Evolutionary conservation across 1,284 basidiomycete species (phyloP).

Genomic region (Cerrena zonata): DNA sequence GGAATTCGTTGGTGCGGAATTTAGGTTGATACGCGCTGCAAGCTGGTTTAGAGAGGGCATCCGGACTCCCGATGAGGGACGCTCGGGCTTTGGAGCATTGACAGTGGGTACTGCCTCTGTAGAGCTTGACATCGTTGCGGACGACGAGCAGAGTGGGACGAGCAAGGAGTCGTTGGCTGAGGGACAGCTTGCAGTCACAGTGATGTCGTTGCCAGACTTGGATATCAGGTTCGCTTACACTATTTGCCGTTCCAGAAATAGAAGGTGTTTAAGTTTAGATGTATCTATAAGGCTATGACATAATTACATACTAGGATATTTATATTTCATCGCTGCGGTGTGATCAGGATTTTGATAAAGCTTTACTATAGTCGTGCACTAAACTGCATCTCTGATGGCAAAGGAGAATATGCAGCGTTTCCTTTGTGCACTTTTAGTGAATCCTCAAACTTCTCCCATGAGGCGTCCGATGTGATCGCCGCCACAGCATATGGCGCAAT

Average conservation of each 20-base stretch:
- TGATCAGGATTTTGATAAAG: too few relatives aligned
- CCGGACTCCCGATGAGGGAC: slow-evolving; percentile 31
- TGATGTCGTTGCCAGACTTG: neutral
- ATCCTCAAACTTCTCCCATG: slow-evolving; percentile 31
- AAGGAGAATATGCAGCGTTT: too few relatives aligned
- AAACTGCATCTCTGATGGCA: too few relatives aligned
- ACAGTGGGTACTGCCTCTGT: slow-evolving; percentile 20
- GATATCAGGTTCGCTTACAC: neutral
- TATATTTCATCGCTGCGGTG: too few relatives aligned
- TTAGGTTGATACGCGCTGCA: slow-evolving; percentile 64
- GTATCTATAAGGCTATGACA: too few relatives aligned
- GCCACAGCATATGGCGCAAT: slow-evolving; percentile 31
- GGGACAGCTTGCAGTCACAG: neutral
- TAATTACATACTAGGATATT: too few relatives aligned
- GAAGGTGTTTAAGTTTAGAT: neutral
- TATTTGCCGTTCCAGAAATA: neutral
- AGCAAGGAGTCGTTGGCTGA: too few relatives aligned
- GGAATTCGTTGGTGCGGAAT: slow-evolving; percentile 29
- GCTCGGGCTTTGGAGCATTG: slow-evolving; percentile 38
- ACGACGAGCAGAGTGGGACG: neutral
- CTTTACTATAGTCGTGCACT: too few relatives aligned
- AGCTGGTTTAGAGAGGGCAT: slow-evolving; percentile 76
- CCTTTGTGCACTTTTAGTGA: too few relatives aligned
- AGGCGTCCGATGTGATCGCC: slow-evolving; percentile 31
- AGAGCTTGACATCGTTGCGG: slow-evolving; percentile 24